Base-by-base conservation (phyloP, 2,329 filamentous ascomycete genomes). In the Pseudovirgaria hyperparasitica region DNA sequence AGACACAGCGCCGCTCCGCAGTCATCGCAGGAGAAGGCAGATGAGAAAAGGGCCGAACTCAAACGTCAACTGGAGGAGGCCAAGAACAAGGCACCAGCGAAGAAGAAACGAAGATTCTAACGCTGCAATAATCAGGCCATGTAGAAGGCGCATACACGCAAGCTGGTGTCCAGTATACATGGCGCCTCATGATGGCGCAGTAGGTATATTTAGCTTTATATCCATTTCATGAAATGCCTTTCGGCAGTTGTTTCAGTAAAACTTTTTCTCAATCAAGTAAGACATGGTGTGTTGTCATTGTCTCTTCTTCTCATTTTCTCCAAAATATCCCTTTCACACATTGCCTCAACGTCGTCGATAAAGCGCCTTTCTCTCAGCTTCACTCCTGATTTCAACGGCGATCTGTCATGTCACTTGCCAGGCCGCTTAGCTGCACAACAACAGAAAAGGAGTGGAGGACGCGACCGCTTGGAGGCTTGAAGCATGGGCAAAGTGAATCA, bases 21-120 rank as follows among this genome's bases (percentile, higher is more conserved):
- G 31, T 61, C 63, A 3, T 60, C 62, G 7, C 54, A 67, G 33
- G 61, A 73, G 30, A 62, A 58, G 28, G 69, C 69, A 3, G 55
- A 70, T 34, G 54, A 61, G 28, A 72, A 63, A 37, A 55, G 71
- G 9, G 57, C 65, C 26, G 65, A 70, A 40, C 42, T 76, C 33
- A 74, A 72, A 42, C 54, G 62, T 11, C 53, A 63, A 22, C 40
- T 71, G 10, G 62, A 62, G 27, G n/a, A n/a, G n/a, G 54, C 50
- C 29, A 66, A 64, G 40, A 58, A 60, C 16, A 67, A 65, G 36
- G 62, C 56, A 27, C 58, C 60, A 7, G 54, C 45, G 11, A 73
- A 67, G 55, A 75, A 72, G 56, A 71, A 65, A 43, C 48, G 67
- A 30, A 67, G 54, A 32, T 72, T 72, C 35, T 72, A n/a, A n/a